Evolutionary conservation across 1,284 basidiomycete genomes (phyloP), one percentile per base, ranked within the genome.

Genomic region (Trametes sp.): DNA sequence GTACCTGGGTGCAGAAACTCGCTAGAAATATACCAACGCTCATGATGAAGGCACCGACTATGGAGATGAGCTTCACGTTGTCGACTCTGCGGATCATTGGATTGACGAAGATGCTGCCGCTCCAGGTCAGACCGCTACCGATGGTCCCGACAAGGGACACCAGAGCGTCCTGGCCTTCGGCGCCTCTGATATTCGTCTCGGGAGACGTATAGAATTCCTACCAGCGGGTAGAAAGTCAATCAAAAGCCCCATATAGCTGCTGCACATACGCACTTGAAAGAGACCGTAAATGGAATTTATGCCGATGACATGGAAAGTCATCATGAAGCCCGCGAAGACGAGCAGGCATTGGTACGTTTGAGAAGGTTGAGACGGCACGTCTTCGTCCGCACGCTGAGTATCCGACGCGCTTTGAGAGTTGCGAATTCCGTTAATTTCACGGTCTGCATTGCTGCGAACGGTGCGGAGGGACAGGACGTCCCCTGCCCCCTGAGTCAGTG

Each of bases 141-240:
- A 82, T 73, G 1, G 80, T 80, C 1, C 81, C 81, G 1, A 82
- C 76, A 3, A 82, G 72, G 0, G 81, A 78, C 0, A 81, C 76
- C 2, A 82, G 68, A 6, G 81, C 78, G 62, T 82, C 81, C 59
- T 78, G 77, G 0, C 74, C 76, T 52, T 72, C 62, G 7, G 75
- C 78, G 55, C 75, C 77, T 1, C 59, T 48, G 35, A 83, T 79
- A 46, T 75, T 79, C 29, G 72, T 78, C 23, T 72, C 63, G 1
- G 72, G 56, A 0, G 81, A 82, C 0, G 81, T 80, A 48, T 82
- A 82, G 23, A 78, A 78, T 64, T 82, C 80, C 81, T 81, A n/a
- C n/a, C n/a, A n/a, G 21, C 4, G 48, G 0, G 29, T 24, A 10
- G 38, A 26, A n/a, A 35, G 9, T 7, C 29, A 28, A 29, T 4